Evolutionary conservation across 805 yeast species (phyloP).

Genomic region (Sporopachydermia lactativora): DNA sequence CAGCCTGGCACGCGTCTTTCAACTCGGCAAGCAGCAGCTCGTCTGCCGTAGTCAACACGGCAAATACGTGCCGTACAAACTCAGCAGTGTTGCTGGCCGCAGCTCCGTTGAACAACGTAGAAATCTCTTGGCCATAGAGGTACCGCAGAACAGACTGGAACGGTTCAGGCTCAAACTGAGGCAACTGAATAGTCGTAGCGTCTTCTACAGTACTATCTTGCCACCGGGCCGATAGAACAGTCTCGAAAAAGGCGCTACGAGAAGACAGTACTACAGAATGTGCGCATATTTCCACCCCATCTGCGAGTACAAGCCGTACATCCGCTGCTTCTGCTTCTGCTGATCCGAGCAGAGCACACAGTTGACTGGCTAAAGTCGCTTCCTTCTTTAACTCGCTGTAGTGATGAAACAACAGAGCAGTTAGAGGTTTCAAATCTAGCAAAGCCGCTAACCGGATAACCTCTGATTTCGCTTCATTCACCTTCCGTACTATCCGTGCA

Average conservation of each 20-base stretch:
- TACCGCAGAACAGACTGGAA: constrained; percentile 38
- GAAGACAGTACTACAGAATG: constrained; percentile 39
- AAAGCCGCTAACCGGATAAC: constrained; percentile 3
- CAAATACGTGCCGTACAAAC: constrained; percentile 41
- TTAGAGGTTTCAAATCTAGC: background rate
- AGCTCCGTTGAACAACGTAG: constrained; percentile 22
- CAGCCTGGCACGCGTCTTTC: constrained; percentile 44
- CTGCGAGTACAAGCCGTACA: constrained; percentile 30
- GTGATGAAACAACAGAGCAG: background rate
- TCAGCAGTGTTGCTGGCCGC: constrained; percentile 20
- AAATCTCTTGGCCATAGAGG: constrained; percentile 40
- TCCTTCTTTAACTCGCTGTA: background rate
- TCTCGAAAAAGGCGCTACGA: constrained; percentile 51
- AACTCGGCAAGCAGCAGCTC: constrained; percentile 46
- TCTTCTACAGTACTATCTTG: constrained; percentile 6
- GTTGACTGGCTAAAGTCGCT: background rate
- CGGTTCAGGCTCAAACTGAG: constrained; percentile 25
- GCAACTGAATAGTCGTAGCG: constrained; percentile 22
- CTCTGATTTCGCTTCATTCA: background rate
- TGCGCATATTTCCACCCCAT: constrained; percentile 27
- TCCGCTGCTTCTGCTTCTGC: constrained; percentile 19
- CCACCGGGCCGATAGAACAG: constrained; percentile 46
- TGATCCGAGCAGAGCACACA: constrained; percentile 6
- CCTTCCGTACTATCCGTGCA: background rate
- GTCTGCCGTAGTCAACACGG: constrained; percentile 46